Conservation (phyloP, 106 monocot genomes). For the Allium fistulosum region DNA sequence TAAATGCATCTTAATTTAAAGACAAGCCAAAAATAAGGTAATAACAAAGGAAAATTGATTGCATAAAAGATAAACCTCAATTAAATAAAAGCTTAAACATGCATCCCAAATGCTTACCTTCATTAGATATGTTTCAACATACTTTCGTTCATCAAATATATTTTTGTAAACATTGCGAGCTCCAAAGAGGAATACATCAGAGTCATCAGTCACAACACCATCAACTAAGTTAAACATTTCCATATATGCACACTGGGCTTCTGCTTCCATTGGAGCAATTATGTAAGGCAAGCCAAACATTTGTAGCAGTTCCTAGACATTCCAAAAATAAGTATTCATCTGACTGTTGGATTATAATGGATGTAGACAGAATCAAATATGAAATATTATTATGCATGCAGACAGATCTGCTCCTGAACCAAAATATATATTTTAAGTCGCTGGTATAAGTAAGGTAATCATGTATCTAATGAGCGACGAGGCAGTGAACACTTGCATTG, state of each 20-base stretch:
- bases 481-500: too few relatives aligned
- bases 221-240: conserved; percentile 79
- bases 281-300: conserved; percentile 99
- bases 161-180: conserved; percentile 85
- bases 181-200: conserved; percentile 96
- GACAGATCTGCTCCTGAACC: too few relatives aligned
- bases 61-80: neutral
- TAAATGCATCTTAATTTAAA: too few relatives aligned
- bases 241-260: conserved; percentile 99
- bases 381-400: too few relatives aligned
- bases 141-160: conserved; percentile 97
- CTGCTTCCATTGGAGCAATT: conserved; percentile 99
- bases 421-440: too few relatives aligned
- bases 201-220: conserved; percentile 98
- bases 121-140: conserved; percentile 99
- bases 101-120: conserved; percentile 41
- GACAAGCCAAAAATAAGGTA: too few relatives aligned
- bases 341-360: too few relatives aligned
- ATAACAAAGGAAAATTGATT: neutral
- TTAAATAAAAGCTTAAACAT: neutral
- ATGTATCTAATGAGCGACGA: too few relatives aligned
- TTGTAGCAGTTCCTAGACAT: conserved; percentile 81
- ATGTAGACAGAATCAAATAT: too few relatives aligned
- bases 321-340: neutral
- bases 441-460: too few relatives aligned